phyloP scores from a whole-genome alignment of 2,329 filamentous ascomycete species.

The Pseudocercospora eumusae region DNA sequence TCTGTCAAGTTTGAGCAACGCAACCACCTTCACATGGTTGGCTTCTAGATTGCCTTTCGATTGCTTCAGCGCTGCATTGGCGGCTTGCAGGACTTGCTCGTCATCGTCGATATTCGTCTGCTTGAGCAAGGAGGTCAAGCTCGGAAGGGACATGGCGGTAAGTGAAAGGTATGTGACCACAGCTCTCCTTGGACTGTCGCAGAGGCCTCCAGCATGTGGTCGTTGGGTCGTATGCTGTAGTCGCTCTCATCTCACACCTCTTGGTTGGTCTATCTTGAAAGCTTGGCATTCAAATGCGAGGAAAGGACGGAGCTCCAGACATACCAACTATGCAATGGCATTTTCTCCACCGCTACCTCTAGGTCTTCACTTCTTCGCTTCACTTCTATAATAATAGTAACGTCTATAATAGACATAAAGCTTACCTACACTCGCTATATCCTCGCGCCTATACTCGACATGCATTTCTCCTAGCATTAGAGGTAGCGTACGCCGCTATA shows the following conservation, averaged over 20 bases:
- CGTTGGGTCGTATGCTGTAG: not conserved
- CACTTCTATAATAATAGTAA: too few relatives aligned
- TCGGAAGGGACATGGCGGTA: constrained; percentile 21
- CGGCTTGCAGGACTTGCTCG: constrained; percentile 68
- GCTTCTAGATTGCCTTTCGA: constrained; percentile 62
- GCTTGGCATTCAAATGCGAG: not conserved
- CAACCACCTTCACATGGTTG: constrained; percentile 70
- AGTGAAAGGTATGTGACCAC: constrained; percentile 5
- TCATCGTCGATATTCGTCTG: constrained; percentile 67
- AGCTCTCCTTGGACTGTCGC: constrained; percentile 17
- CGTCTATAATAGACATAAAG: too few relatives aligned
- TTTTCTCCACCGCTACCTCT: too few relatives aligned
- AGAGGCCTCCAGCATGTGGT: constrained; percentile 19
- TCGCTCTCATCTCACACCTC: not conserved
- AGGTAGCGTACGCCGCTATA: too few relatives aligned
- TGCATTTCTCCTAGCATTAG: too few relatives aligned
- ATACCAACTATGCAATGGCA: too few relatives aligned
- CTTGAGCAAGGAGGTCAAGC: constrained; percentile 57
- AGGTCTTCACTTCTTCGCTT: too few relatives aligned
- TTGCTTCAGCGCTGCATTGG: constrained; percentile 59
- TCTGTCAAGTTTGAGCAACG: constrained; percentile 78
- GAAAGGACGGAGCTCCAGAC: too few relatives aligned
- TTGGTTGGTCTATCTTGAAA: not conserved
- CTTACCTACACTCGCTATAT: too few relatives aligned
- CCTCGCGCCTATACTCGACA: too few relatives aligned